These are phyloP conservation scores for Globisporangium splendens DNA, from an alignment of 352 stramenopile species.

Conservation along the genomic window DNA sequence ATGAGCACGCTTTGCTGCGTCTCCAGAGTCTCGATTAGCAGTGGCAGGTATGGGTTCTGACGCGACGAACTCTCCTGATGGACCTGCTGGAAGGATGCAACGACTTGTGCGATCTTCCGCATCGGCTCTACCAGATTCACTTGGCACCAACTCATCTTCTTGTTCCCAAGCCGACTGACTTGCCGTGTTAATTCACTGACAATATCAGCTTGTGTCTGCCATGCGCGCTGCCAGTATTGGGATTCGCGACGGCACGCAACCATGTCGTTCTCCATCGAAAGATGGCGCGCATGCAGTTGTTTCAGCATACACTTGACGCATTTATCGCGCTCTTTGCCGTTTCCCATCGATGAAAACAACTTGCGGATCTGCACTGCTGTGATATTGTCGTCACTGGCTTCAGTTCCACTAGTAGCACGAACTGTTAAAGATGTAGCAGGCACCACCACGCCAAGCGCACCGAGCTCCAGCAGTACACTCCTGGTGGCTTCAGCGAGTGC, in stretches of 20 bases:
- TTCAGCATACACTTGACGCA: conserved; percentile 33
- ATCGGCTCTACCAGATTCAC: conserved; percentile 26
- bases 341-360: conserved; percentile 15
- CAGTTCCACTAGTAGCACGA: neutral
- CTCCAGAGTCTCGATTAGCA: conserved; percentile 26
- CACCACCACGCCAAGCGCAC: conserved; percentile 31
- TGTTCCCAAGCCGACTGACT: conserved; percentile 23
- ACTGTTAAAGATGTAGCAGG: conserved; percentile 4
- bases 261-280: conserved; percentile 23
- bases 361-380: conserved; percentile 27
- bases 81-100: conserved; percentile 25
- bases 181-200: conserved; percentile 16
- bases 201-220: conserved; percentile 28
- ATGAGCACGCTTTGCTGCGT: conserved; percentile 22
- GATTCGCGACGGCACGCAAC: conserved; percentile 20
- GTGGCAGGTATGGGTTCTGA: conserved; percentile 33
- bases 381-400: conserved; percentile 5
- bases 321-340: conserved; percentile 31
- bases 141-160: conserved; percentile 35
- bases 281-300: conserved; percentile 26
- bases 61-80: conserved; percentile 28
- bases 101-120: conserved; percentile 18
- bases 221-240: conserved; percentile 31
- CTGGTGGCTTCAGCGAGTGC: conserved; percentile 16
- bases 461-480: conserved; percentile 30